Conservation (phyloP, 371 early-diverging fungal genomes). For the Mucor velutinosus region DNA sequence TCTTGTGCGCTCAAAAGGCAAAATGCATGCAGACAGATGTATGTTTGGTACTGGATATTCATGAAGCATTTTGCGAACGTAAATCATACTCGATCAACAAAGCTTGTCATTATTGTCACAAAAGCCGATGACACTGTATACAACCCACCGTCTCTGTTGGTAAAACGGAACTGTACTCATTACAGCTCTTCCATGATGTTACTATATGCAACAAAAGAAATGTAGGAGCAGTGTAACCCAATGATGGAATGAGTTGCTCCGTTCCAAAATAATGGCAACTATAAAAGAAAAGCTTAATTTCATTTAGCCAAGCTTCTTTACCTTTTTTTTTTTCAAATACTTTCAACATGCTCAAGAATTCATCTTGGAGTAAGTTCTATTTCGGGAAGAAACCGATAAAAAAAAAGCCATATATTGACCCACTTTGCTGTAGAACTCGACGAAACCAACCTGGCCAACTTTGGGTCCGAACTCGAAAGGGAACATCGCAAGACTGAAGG, state of each 20-base stretch:
- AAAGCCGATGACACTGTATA: no score
- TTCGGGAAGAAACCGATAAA: not conserved
- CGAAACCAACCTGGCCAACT: slow-evolving; percentile 74
- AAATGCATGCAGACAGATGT: no score
- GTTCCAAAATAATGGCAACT: not conserved
- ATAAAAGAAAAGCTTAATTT: not conserved
- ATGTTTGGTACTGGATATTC: no score
- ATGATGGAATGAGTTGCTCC: not conserved
- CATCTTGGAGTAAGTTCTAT: slow-evolving; percentile 46
- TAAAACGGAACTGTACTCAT: not conserved
- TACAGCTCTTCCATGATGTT: not conserved
- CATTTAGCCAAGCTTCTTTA: not conserved
- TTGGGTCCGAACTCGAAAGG: slow-evolving; percentile 72
- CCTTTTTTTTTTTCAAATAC: not conserved
- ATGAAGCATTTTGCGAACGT: no score
- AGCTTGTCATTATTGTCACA: no score
- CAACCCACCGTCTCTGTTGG: not conserved
- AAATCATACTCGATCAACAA: no score
- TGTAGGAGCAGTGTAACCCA: not conserved
- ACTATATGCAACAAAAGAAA: not conserved
- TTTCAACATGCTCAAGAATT: slow-evolving; percentile 49
- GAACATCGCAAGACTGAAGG: slow-evolving; percentile 73
- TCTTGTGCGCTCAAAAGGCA: no score
- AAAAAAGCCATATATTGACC: not conserved
- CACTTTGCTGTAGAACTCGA: slow-evolving; percentile 52